A percentile compares a stretch with the other conserved stretches of the same genome.
These are phyloP conservation scores for Ceratocystis albifundus DNA, from an alignment of 2,329 filamentous ascomycete species.

Conservation along the genomic window DNA sequence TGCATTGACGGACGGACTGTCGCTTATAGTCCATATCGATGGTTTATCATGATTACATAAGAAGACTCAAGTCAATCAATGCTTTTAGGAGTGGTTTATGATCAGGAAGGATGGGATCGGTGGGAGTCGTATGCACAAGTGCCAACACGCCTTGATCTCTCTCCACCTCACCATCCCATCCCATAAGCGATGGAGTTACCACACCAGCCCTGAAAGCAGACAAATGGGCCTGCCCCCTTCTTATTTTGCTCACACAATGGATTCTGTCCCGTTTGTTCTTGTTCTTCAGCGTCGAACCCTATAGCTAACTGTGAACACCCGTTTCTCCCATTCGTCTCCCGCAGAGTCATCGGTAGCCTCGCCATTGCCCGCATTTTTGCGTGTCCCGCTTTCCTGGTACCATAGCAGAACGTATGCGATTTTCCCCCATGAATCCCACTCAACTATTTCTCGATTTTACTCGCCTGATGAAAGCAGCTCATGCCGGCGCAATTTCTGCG, in stretches of 20 bases:
- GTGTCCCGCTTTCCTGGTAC: constrained; percentile 72
- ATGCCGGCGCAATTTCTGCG: constrained; percentile 71
- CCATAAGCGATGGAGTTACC: too few relatives aligned
- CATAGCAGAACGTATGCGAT: constrained; percentile 62
- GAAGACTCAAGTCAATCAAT: neutral
- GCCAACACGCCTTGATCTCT: neutral
- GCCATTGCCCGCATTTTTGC: constrained; percentile 68
- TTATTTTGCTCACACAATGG: too few relatives aligned
- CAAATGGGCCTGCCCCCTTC: too few relatives aligned
- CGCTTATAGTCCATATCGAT: neutral
- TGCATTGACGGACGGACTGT: neutral
- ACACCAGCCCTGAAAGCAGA: too few relatives aligned
- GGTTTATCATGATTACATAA: constrained; percentile 8
- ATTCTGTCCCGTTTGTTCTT: too few relatives aligned
- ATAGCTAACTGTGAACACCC: neutral
- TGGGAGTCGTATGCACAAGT: neutral
- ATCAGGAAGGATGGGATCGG: neutral
- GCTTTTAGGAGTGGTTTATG: neutral
- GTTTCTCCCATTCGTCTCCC: constrained; percentile 8
- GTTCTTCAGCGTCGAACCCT: neutral
- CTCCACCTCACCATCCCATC: neutral
- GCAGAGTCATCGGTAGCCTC: constrained; percentile 56
- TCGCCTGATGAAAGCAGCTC: constrained; percentile 47
- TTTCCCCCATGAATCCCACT: constrained; percentile 64
- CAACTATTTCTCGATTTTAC: constrained; percentile 55